Conservation (phyloP, 23 red algal genomes). For the Gracilariopsis chorda region DNA sequence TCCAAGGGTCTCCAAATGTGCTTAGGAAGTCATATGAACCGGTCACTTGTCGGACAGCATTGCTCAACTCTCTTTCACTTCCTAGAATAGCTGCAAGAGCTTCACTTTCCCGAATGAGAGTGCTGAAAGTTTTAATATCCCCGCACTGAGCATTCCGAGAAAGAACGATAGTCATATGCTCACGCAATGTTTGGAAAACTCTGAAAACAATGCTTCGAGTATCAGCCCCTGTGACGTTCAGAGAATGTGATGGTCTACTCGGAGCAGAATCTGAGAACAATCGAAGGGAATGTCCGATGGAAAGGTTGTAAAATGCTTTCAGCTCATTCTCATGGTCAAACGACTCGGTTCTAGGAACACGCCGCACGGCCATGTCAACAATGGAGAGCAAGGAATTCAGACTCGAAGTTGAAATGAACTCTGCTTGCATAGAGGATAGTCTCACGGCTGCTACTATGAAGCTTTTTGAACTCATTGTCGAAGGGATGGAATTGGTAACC, state of each 20-base stretch:
- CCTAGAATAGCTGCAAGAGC: background rate
- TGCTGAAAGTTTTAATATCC: background rate
- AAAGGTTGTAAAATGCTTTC: slow-evolving; percentile 50
- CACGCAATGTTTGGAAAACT: slow-evolving; percentile 3
- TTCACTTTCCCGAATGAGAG: background rate
- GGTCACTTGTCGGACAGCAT: background rate
- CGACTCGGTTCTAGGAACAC: slow-evolving; percentile 27
- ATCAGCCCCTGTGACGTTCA: background rate
- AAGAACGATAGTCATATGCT: slow-evolving; percentile 27
- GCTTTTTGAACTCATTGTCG: slow-evolving; percentile 34
- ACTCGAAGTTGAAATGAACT: background rate
- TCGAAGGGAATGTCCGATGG: slow-evolving; percentile 24
- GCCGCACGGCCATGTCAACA: slow-evolving; percentile 45
- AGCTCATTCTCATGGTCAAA: slow-evolving; percentile 46
- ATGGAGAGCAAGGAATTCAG: slow-evolving; percentile 33
- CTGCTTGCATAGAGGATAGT: slow-evolving; percentile 9
- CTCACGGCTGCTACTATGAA: slow-evolving; percentile 25
- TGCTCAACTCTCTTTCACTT: background rate
- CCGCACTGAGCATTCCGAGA: slow-evolving; percentile 51
- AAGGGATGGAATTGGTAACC: slow-evolving; percentile 43
- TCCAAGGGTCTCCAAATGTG: background rate
- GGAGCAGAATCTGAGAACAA: background rate
- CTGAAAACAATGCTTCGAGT: slow-evolving; percentile 1
- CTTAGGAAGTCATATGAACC: slow-evolving; percentile 19
- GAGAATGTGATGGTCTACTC: background rate